Evolutionary conservation across 1,139 yeast genomes (phyloP), one percentile per base, ranked within the genome.

Genomic region (Geotrichum phurueaensis): DNA sequence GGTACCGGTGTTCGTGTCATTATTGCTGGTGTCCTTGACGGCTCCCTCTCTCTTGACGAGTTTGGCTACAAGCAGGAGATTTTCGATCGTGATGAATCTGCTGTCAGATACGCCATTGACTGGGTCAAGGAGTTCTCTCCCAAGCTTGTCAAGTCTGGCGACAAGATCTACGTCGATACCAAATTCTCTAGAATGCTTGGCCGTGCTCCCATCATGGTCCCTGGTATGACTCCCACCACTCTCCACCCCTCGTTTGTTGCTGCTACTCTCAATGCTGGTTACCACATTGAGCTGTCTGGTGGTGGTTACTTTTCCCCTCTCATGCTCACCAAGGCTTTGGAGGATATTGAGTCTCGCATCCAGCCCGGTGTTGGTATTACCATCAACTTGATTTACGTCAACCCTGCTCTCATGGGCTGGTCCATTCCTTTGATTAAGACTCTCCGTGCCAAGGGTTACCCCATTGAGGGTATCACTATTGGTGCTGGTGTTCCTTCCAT

Each of bases 401-500:
- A 87, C 78, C 99, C 99, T 72, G 84, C 94, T 77, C 89, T 92
- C 94, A 82, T 94, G 74, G 97, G 91, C 78, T 95, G 99, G 99
- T 96, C 96, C 77, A 91, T 95, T 75, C 99, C 99, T 63, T 83
- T 94, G 78, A 87, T 94, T 73, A 89, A 85, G 75, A 87, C 85
- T 65, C 83, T 94, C 75, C 86, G 99, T 78, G 87, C 84, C 68
- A 86, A 82, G 72, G 98, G 98, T 54, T 91, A 87, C 82, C 99
- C 99, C 68, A 86, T 94, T 69, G 97, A 94, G 77, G 92, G 97
- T 61, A 79, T 94, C 76, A 86, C 99, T 57, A 91, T 94, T 72
- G 99, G 99, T 80, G 99, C 99, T 59, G 99, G 99, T 83, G 99
- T 94, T 68, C 99, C 99, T 63, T 91, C 98, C 36, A 77, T 92